Percentiles rank a stretch among this genome's conserved stretches.
phyloP scores from a whole-genome alignment of 2,329 filamentous ascomycete species.

The Neonectria ditissima region DNA sequence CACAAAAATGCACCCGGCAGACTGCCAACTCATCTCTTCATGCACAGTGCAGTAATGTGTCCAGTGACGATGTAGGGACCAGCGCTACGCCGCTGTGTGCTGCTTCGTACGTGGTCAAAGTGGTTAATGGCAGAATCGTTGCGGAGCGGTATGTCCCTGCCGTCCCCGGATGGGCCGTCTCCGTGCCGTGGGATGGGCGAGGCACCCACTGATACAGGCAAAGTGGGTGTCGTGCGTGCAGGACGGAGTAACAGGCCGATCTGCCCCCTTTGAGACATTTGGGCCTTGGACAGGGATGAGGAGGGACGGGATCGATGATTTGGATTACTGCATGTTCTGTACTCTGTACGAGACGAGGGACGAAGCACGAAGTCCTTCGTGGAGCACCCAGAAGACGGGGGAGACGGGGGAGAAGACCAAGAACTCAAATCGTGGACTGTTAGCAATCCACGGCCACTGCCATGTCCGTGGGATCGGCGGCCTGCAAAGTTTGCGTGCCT shows the following conservation, averaged over 20 bases:
- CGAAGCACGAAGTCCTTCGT: no score
- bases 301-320: constrained; percentile 18
- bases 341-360: no score
- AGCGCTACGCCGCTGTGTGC: neutral
- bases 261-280: constrained; percentile 15
- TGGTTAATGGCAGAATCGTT: neutral
- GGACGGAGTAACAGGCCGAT: constrained; percentile 13
- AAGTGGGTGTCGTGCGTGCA: constrained; percentile 8
- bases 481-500: constrained; percentile 20
- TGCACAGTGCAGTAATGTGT: neutral
- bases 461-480: neutral
- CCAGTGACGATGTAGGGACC: neutral
- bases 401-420: neutral
- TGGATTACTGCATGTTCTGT: constrained; percentile 8
- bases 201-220: neutral
- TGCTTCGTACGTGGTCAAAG: neutral
- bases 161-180: neutral
- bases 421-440: neutral
- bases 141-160: neutral
- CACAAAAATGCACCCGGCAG: neutral
- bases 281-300: constrained; percentile 18
- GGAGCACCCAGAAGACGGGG: no score
- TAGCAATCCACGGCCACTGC: neutral
- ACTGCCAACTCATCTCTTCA: neutral
- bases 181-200: neutral